Base-by-base conservation (phyloP, 2,329 filamentous ascomycete genomes). In the Helotiales sp. region DNA sequence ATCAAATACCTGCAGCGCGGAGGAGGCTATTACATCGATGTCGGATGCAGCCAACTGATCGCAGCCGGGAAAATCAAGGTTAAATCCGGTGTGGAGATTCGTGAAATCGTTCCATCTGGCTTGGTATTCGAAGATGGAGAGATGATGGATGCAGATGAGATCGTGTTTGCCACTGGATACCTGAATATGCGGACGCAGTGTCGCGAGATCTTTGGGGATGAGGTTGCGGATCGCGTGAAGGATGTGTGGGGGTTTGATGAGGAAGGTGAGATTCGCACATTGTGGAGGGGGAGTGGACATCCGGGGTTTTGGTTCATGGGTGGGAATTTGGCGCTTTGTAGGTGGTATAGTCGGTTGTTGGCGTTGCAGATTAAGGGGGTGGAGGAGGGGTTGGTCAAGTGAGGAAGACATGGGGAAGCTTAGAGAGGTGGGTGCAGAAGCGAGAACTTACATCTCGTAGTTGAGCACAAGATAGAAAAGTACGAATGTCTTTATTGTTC, bases 1-100 rank as follows among this genome's bases (percentile, higher is more conserved):
- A 79, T 83, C 34, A 89, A 89, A 74, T 90, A 89, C 74, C 80
- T 87, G 63, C 84, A 87, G 71, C 83, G 86, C 4, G 87, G 87
- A 13, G 86, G 86, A 1, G 85, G 86, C 0, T 87, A 87, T 70
- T 87, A 87, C 71, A 84, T 88, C 66, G 84, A 88, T 67, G 84
- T 87, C 8, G 86, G 86, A 0, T 81, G 79, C 5, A 83, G 81
- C 7, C 77, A 83, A 70, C 78, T 87, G n/a, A 85, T 87, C 67
- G 77, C 79, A 20, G 81, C 85, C 37, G 84, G 85, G 3, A 85
- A 86, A 71, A 83, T 88, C 70, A 84, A 84, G 60, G 76, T 87
- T 22, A 82, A 82, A 62, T 79, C 81, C 63, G 81, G 79, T 15
- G 80, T 80, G 7, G 82, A 82, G 5, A 84, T 86, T 65, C 70